Percentiles rank a stretch among this genome's conserved stretches.
phyloP scores from a whole-genome alignment of 2,329 filamentous ascomycete genomes.

The Monosporascus sp. region DNA sequence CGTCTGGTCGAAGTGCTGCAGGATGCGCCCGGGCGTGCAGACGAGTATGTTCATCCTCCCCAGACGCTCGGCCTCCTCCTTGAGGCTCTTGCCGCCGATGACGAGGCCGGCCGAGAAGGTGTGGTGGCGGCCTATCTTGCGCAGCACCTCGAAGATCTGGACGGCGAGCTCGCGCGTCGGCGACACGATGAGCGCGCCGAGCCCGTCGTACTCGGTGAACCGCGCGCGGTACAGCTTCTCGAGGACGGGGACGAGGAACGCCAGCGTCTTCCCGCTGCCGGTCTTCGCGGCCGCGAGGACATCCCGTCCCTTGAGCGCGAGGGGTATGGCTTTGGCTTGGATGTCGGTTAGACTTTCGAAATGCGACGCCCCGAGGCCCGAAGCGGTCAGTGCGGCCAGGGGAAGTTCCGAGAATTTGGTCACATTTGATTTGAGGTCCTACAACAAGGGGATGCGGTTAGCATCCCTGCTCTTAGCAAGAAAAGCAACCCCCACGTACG shows the following conservation, averaged over 20 bases:
- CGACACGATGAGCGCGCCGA: conserved; percentile 88
- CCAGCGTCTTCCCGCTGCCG: conserved; percentile 89
- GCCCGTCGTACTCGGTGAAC: conserved; percentile 86
- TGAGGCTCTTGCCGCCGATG: conserved; percentile 86
- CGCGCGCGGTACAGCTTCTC: conserved; percentile 85
- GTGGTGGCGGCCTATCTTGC: conserved; percentile 85
- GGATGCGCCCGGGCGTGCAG: conserved; percentile 88
- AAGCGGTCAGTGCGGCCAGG: conserved; percentile 72
- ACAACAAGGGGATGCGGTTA: not conserved
- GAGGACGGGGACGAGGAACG: conserved; percentile 85
- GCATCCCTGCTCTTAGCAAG: not conserved
- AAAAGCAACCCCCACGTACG: conserved; percentile 21
- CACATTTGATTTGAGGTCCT: conserved; percentile 57
- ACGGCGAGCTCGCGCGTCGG: conserved; percentile 93
- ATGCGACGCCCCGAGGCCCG: conserved; percentile 78
- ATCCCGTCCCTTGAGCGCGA: conserved; percentile 79
- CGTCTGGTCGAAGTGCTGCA: conserved; percentile 94
- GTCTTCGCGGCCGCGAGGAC: conserved; percentile 94
- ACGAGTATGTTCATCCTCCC: conserved; percentile 95
- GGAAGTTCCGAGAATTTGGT: conserved; percentile 79
- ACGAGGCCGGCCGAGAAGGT: conserved; percentile 87
- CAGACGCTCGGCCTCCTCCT: conserved; percentile 79
- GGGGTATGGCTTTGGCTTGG: conserved; percentile 81
- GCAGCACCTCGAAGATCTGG: conserved; percentile 91
- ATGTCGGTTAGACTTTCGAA: conserved; percentile 90